phyloP scores from a whole-genome alignment of 176 grass and related monocot species.

The Hsuehochloa calcarea region DNA sequence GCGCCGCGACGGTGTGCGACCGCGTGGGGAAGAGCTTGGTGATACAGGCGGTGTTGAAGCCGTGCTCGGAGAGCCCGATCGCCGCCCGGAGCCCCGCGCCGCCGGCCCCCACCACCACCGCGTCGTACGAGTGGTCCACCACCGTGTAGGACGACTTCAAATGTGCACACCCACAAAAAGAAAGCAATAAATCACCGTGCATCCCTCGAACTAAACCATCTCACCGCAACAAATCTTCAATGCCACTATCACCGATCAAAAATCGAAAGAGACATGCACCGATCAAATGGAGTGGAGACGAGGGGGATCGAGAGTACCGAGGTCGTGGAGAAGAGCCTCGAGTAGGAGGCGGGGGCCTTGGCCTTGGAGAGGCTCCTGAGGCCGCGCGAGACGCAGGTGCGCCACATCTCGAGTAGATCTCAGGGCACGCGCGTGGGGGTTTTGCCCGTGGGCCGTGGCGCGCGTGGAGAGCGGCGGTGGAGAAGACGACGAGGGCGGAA shows the following conservation, averaged over 20 bases:
- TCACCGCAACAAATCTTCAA: not conserved
- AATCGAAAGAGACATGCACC: not conserved
- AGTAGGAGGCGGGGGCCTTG: conserved; percentile 41
- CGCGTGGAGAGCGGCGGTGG: not conserved
- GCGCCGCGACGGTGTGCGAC: conserved; percentile 83
- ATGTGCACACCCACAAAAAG: conserved; percentile 18
- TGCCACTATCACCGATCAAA: not conserved
- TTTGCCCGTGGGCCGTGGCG: not conserved
- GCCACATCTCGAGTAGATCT: conserved; percentile 69
- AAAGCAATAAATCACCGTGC: not conserved
- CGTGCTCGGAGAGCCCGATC: conserved; percentile 91
- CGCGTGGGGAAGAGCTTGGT: conserved; percentile 98
- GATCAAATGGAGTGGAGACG: not conserved
- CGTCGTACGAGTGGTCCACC: conserved; percentile 93
- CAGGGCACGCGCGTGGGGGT: not conserved
- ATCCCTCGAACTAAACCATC: not conserved
- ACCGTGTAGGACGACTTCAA: conserved; percentile 72
- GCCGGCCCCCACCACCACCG: conserved; percentile 85
- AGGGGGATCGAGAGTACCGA: conserved; percentile 43
- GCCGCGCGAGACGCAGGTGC: conserved; percentile 67
- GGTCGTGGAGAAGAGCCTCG: conserved; percentile 53
- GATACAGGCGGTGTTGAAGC: conserved; percentile 95
- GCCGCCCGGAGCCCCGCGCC: conserved; percentile 86
- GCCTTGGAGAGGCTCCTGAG: conserved; percentile 46
- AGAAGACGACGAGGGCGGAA: conserved; percentile 1